These are phyloP conservation scores for Scopulariopsis brevicaulis DNA, from an alignment of 2,329 filamentous ascomycete genomes.

Conservation along the genomic window DNA sequence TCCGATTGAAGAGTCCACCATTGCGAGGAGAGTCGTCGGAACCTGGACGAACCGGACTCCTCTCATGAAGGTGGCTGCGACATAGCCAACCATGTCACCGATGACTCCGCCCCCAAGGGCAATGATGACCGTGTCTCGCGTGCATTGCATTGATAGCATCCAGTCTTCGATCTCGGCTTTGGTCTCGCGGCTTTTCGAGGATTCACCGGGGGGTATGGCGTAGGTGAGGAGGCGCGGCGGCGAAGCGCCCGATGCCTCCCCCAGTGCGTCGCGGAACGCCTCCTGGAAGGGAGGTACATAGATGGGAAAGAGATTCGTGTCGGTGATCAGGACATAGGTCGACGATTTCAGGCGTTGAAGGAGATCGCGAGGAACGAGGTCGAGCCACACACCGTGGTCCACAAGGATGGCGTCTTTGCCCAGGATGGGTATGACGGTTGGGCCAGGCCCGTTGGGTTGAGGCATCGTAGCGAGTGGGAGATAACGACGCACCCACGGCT, in stretches of 20 bases:
- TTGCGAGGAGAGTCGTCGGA: conserved; percentile 84
- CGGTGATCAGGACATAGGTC: conserved; percentile 93
- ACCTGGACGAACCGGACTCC: conserved; percentile 94
- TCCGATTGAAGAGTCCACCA: conserved; percentile 98
- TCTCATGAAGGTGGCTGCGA: conserved; percentile 97
- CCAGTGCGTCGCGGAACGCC: conserved; percentile 18
- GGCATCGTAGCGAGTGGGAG: neutral
- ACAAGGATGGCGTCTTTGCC: conserved; percentile 85
- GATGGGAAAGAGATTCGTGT: conserved; percentile 75
- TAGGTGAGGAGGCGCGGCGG: conserved; percentile 69
- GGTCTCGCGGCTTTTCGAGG: conserved; percentile 83
- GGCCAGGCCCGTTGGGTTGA: conserved; percentile 15
- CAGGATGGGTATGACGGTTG: conserved; percentile 64
- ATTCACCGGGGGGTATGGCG: conserved; percentile 81
- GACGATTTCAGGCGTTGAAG: conserved; percentile 67
- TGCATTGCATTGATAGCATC: conserved; percentile 88
- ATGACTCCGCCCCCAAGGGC: conserved; percentile 94
- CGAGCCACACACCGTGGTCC: conserved; percentile 81
- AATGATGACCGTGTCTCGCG: conserved; percentile 87
- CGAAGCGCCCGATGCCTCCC: conserved; percentile 15
- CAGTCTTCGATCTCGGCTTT: conserved; percentile 97
- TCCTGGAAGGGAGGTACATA: conserved; percentile 69
- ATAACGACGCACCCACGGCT: neutral
- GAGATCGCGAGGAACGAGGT: conserved; percentile 72
- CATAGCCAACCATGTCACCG: conserved; percentile 95